Evolutionary conservation across 83 land plant genomes (phyloP).

Genomic region (Thuja plicata): DNA sequence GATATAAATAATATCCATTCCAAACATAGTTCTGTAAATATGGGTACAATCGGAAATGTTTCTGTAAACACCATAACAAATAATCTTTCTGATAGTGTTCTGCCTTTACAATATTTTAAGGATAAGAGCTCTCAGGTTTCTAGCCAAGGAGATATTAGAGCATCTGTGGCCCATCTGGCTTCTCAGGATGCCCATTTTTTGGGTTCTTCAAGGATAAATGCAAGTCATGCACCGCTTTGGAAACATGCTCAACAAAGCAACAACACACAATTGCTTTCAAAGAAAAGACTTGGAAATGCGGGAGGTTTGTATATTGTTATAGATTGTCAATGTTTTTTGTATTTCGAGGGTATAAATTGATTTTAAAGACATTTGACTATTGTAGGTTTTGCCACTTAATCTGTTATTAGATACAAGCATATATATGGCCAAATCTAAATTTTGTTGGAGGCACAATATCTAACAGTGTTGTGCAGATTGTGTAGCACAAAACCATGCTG

Average conservation of each 20-base stretch:
- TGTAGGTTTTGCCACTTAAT: background rate
- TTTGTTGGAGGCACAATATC: background rate
- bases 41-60: slow-evolving; percentile 31
- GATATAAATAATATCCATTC: slow-evolving; percentile 70
- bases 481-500: background rate
- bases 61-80: slow-evolving; percentile 19
- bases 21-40: slow-evolving; percentile 30
- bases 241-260: background rate
- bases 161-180: slow-evolving; percentile 17
- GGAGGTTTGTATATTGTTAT: slow-evolving; percentile 4
- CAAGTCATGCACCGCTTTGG: background rate
- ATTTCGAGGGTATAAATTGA: background rate
- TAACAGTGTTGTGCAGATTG: background rate
- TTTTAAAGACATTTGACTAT: background rate
- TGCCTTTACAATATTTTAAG: slow-evolving; percentile 64
- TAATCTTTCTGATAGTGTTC: slow-evolving; percentile 46
- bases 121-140: slow-evolving; percentile 44
- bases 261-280: background rate
- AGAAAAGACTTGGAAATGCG: slow-evolving; percentile 2
- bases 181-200: background rate
- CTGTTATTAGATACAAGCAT: background rate
- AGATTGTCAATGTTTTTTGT: background rate
- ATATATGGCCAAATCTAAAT: background rate
- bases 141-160: slow-evolving; percentile 17
- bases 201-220: background rate